phyloP scores from a whole-genome alignment of 768 basidiomycete genomes.

The Suillus tomentosus region DNA sequence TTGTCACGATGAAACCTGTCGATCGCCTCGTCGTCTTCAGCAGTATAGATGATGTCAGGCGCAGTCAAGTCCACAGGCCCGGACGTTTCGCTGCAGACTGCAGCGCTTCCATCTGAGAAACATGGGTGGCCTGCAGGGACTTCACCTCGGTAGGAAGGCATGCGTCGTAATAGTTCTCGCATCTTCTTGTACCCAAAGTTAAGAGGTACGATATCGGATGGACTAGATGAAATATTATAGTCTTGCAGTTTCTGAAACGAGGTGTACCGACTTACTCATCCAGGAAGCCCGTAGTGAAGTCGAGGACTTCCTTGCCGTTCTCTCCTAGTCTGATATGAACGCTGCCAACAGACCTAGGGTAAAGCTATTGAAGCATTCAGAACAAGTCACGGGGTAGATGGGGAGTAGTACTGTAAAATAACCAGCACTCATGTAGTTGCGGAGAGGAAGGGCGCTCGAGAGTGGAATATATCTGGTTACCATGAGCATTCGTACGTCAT shows the following conservation, averaged over 20 bases:
- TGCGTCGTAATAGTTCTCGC: constrained; percentile 38
- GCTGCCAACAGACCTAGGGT: constrained; percentile 49
- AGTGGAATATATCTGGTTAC: no score
- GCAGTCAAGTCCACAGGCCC: constrained; percentile 27
- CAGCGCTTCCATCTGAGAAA: constrained; percentile 28
- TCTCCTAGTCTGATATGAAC: constrained; percentile 48
- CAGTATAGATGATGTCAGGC: constrained; percentile 34
- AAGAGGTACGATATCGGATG: constrained; percentile 20
- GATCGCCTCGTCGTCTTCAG: constrained; percentile 38
- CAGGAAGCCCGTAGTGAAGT: no score
- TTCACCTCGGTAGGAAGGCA: constrained; percentile 44
- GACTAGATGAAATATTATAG: no score
- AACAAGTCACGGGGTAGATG: not conserved
- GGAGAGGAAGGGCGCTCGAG: no score
- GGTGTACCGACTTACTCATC: no score
- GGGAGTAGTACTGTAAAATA: no score
- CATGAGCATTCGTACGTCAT: no score
- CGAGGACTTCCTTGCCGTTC: constrained; percentile 39
- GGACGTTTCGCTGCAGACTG: constrained; percentile 24
- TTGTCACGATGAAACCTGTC: constrained; percentile 26
- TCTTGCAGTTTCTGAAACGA: no score
- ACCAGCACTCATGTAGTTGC: no score
- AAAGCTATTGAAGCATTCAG: constrained; percentile 24
- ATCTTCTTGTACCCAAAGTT: constrained; percentile 31
- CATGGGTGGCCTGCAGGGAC: constrained; percentile 20